Percentiles rank a stretch among this genome's conserved stretches.
phyloP scores from a whole-genome alignment of 1,284 basidiomycete genomes.

The Cryptococcus floricola region DNA sequence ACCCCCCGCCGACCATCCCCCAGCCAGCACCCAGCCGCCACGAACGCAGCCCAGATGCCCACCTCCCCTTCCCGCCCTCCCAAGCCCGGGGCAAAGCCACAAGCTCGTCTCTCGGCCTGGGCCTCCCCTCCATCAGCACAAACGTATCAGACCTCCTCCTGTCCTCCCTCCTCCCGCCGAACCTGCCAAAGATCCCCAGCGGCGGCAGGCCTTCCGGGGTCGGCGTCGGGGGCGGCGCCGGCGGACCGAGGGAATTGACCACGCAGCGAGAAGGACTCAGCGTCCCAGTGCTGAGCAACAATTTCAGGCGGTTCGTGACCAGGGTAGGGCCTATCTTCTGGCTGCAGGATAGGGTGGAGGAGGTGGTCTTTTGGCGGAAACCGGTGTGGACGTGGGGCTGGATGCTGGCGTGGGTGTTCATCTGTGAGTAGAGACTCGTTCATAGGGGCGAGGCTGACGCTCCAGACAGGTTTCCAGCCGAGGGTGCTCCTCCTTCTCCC shows the following conservation, averaged over 20 bases:
- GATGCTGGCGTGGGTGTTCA: constrained; percentile 45
- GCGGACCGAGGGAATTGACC: constrained; percentile 33
- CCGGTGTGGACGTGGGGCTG: constrained; percentile 48
- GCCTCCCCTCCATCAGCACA: constrained; percentile 19
- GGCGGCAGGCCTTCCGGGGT: not conserved
- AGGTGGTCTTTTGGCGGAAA: constrained; percentile 50
- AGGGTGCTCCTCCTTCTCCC: constrained; percentile 44
- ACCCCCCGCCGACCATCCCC: constrained; percentile 1
- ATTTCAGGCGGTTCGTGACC: constrained; percentile 47
- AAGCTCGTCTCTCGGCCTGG: not conserved
- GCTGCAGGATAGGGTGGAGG: constrained; percentile 48
- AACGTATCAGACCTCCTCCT: constrained; percentile 46
- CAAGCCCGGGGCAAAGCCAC: not conserved
- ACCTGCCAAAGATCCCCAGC: constrained; percentile 35
- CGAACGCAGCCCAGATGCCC: not conserved
- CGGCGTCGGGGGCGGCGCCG: not conserved
- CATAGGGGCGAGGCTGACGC: not conserved
- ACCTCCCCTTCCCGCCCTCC: constrained; percentile 12
- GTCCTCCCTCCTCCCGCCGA: constrained; percentile 37
- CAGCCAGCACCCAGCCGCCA: not conserved
- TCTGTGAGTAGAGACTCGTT: constrained; percentile 30
- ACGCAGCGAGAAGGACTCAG: constrained; percentile 42
- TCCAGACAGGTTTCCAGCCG: constrained; percentile 44
- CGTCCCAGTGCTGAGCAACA: constrained; percentile 43
- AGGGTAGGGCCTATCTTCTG: constrained; percentile 49